Conservation (phyloP, 768 basidiomycete genomes). For the Suillus placidus region DNA sequence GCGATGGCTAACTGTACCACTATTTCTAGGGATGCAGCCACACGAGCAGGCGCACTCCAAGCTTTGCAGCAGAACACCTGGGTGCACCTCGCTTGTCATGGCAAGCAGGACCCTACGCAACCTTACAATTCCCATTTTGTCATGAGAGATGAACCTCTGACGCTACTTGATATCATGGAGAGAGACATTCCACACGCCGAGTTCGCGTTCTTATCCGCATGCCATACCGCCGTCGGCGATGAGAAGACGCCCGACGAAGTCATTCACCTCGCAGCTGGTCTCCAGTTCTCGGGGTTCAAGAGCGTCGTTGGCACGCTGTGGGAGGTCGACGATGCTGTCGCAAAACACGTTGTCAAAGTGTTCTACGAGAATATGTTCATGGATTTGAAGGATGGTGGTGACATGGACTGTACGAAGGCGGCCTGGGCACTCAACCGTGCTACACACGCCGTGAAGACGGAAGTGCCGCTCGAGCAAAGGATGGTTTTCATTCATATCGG, state of each 20-base stretch:
- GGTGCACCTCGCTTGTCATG: conserved; percentile 29
- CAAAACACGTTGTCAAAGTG: neutral
- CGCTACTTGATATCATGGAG: conserved; percentile 11
- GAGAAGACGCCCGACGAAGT: conserved; percentile 19
- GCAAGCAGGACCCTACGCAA: conserved; percentile 1
- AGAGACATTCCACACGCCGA: neutral
- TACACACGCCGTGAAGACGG: neutral
- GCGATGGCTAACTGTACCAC: neutral
- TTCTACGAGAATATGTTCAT: neutral
- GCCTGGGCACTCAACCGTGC: conserved; percentile 8
- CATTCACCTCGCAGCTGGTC: conserved; percentile 25
- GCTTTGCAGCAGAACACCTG: conserved; percentile 11
- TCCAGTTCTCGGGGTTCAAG: conserved; percentile 24
- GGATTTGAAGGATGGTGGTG: conserved; percentile 6
- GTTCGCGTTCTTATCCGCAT: conserved; percentile 25
- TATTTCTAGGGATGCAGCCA: neutral
- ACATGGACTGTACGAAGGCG: conserved; percentile 9
- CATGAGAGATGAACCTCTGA: neutral
- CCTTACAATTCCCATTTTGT: conserved; percentile 17
- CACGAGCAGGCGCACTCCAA: neutral
- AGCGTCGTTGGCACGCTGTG: conserved; percentile 29
- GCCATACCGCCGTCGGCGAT: conserved; percentile 26
- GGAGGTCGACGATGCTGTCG: conserved; percentile 14
- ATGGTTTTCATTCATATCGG: conserved; percentile 15
- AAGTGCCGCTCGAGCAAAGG: conserved; percentile 8